phyloP scores from a whole-genome alignment of 495 filamentous ascomycete species.

The Trichoderma asperelloides region DNA sequence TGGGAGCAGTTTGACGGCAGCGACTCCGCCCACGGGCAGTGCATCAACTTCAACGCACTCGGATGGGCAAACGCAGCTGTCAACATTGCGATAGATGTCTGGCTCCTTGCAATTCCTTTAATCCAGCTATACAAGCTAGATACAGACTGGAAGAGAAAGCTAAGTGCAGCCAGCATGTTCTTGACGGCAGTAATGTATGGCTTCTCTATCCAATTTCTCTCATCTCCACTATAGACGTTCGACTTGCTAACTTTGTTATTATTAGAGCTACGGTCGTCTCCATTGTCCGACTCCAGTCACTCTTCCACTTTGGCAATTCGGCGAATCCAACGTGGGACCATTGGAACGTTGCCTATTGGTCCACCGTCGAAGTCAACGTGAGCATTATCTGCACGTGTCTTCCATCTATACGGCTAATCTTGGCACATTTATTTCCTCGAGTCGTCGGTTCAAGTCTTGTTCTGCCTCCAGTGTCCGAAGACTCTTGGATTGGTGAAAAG shows the following conservation, averaged over 20 bases:
- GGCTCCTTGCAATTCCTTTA: slow-evolving; percentile 44
- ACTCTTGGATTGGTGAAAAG: slow-evolving; percentile 5
- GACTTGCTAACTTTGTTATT: not conserved
- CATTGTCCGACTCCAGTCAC: slow-evolving; percentile 14
- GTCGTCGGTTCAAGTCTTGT: not conserved
- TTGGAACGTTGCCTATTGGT: slow-evolving; percentile 20
- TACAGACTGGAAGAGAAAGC: slow-evolving; percentile 36
- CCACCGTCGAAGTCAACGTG: slow-evolving; percentile 22
- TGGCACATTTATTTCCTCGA: not conserved
- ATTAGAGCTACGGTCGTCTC: slow-evolving; percentile 15
- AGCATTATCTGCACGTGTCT: slow-evolving; percentile 25
- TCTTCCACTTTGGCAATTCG: slow-evolving; percentile 14
- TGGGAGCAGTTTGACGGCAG: slow-evolving; percentile 20
- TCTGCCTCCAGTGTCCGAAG: not conserved
- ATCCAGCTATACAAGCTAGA: slow-evolving; percentile 33
- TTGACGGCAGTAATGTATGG: slow-evolving; percentile 42
- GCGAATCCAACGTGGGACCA: slow-evolving; percentile 26
- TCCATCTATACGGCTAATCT: slow-evolving; percentile 20
- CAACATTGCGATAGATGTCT: slow-evolving; percentile 44
- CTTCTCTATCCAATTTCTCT: not conserved
- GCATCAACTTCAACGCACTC: slow-evolving; percentile 15
- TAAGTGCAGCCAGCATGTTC: slow-evolving; percentile 42
- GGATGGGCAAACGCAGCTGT: slow-evolving; percentile 37
- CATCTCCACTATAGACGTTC: not conserved
- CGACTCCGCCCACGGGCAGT: slow-evolving; percentile 15